Base-by-base conservation (phyloP, 768 basidiomycete species). In the Pholiota microspora region DNA sequence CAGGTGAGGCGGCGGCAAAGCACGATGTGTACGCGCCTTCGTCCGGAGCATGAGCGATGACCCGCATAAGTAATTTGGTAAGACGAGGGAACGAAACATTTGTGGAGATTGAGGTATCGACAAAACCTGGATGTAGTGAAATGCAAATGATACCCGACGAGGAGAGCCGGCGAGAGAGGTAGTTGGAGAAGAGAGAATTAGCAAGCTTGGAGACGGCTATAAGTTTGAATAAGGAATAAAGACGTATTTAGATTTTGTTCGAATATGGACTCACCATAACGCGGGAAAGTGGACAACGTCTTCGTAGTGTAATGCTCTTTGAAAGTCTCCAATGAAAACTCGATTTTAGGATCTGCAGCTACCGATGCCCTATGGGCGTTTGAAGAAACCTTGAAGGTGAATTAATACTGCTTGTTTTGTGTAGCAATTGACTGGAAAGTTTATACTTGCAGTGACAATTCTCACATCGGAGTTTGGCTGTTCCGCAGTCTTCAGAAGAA, bases 1-100 rank as follows among this genome's bases (percentile, higher is more conserved):
- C 31, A 6, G 71, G 67, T 5, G 73, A 68, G 18, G 71, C 74
- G 2, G 76, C 76, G n/a, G 77, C 74, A 54, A 76, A 74, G 16
- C 68, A 67, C 1, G 70, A 66, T 0, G 67, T 69, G 53, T 71
- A 71, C 4, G 74, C 69, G 8, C 75, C 77, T 10, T 65, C 58
- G 54, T 68, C 61, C 0, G 72, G 65, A 3, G 62, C 54, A 18
- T 58, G 51, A 53, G 71, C 69, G 52, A 72, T 56, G 13, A 66
- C 32, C 7, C 60, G 54, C 45, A 67, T 55, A n/a, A 71, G 9
- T 25, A 67, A 49, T 15, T 38, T 42, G 1, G 59, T 55, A 16
- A 69, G 51, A n/a, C 53, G 53, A 7, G 45, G 29, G 53, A 44
- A 48, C 36, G 24, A 34, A 38, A 54, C 13, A 12, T 31, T 29